Evolutionary conservation across 176 grass and related monocot species (phyloP).

Genomic region (Aegilops umbellulata): DNA sequence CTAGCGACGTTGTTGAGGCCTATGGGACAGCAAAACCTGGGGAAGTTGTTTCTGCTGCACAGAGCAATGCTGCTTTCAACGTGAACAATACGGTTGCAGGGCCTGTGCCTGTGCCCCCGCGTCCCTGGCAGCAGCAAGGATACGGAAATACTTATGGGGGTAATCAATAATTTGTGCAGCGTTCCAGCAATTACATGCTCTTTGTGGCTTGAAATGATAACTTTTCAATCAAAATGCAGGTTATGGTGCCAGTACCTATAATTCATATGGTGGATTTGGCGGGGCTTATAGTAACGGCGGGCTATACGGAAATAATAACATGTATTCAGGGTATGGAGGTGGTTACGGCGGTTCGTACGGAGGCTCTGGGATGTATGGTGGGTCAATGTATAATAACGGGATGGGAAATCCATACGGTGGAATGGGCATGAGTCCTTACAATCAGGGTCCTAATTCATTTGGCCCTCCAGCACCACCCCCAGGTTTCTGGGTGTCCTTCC

Average conservation of each 20-base stretch:
- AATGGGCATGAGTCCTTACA: conserved; percentile 62
- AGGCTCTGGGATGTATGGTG: conserved; percentile 56
- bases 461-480: conserved; percentile 68
- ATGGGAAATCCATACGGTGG: conserved; percentile 55
- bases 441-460: conserved; percentile 71
- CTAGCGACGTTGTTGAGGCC: conserved; percentile 75
- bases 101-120: conserved; percentile 58
- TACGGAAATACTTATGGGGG: conserved; percentile 74
- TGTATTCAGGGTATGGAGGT: conserved; percentile 63
- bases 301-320: conserved; percentile 72
- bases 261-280: conserved; percentile 61
- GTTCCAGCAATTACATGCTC: not conserved
- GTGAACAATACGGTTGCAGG: conserved; percentile 34
- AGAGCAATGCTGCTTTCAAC: conserved; percentile 36
- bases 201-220: not conserved
- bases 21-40: conserved; percentile 85
- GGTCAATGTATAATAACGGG: conserved; percentile 37
- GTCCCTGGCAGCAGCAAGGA: conserved; percentile 83
- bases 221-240: conserved; percentile 42
- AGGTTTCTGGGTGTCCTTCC: conserved; percentile 79
- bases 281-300: conserved; percentile 28
- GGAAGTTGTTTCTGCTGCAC: conserved; percentile 57
- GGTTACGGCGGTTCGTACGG: conserved; percentile 36
- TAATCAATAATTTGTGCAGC: conserved; percentile 16
- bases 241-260: conserved; percentile 62